A percentile compares a stretch with the other conserved stretches of the same genome.
Evolutionary conservation across 2,329 filamentous ascomycete species (phyloP).

Genomic region (Mycosphaerella arachidis): DNA sequence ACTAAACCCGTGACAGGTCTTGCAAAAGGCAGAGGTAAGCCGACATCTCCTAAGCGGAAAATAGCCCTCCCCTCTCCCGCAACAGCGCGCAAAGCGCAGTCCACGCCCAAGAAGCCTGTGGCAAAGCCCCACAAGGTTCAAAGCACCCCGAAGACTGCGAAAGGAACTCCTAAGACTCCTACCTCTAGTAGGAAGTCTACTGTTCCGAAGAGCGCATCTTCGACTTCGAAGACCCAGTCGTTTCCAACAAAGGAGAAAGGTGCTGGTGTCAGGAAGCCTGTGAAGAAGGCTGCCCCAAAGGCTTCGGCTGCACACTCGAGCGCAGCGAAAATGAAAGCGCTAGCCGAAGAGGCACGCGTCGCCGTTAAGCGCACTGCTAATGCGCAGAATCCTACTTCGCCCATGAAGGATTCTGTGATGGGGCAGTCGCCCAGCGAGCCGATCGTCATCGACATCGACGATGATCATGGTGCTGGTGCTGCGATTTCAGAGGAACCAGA

Average conservation of each 20-base stretch:
- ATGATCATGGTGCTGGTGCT: neutral
- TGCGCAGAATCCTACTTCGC: constrained; percentile 20
- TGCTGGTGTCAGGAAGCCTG: constrained; percentile 1
- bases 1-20: constrained; percentile 29
- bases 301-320: neutral
- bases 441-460: neutral
- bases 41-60: neutral
- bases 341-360: neutral
- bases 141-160: constrained; percentile 3
- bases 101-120: neutral
- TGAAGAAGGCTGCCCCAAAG: neutral
- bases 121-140: neutral
- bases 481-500: neutral
- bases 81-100: constrained; percentile 1
- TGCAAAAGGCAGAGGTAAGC: constrained; percentile 15
- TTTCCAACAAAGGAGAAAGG: neutral
- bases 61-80: neutral
- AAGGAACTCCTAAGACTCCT: constrained; percentile 9
- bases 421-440: constrained; percentile 1
- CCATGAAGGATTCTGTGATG: constrained; percentile 19
- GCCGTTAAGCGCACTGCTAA: neutral
- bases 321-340: neutral
- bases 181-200: neutral
- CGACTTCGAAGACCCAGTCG: neutral
- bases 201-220: neutral